phyloP scores from a whole-genome alignment of 129 eudicot genomes.

The Gnaphalium uliginosum region DNA sequence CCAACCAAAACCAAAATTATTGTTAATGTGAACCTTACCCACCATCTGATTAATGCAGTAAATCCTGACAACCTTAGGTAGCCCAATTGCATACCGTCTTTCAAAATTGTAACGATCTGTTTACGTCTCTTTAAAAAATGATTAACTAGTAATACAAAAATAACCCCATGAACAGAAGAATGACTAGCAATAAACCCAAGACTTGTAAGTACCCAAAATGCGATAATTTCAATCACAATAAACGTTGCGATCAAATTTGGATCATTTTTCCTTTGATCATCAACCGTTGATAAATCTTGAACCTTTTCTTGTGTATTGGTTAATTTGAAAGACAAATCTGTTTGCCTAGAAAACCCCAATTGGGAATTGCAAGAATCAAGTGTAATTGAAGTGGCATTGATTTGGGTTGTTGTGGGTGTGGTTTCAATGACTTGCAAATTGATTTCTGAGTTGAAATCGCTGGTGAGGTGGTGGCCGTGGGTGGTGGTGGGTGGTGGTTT shows the following conservation, averaged over 20 bases:
- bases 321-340: conserved; percentile 34
- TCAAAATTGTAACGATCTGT: conserved; percentile 35
- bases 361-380: conserved; percentile 41
- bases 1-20: conserved; percentile 48
- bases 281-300: conserved; percentile 6
- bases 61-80: conserved; percentile 52
- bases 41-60: conserved; percentile 53
- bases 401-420: conserved; percentile 23
- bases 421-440: too few species aligned
- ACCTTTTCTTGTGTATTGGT: conserved; percentile 16
- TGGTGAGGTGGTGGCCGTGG: too few species aligned
- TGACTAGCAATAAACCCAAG: conserved; percentile 53
- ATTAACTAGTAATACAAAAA: conserved; percentile 62
- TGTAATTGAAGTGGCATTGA: conserved; percentile 38
- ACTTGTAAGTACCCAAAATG: conserved; percentile 55
- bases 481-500: too few species aligned
- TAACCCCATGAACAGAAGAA: conserved; percentile 67
- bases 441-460: too few species aligned
- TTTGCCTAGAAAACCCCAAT: conserved; percentile 38
- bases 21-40: conserved; percentile 62
- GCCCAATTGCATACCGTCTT: conserved; percentile 66
- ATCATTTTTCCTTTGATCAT: conserved; percentile 7
- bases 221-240: conserved; percentile 6
- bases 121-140: conserved; percentile 46
- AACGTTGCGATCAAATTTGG: too few species aligned